Evolutionary conservation across 139 green algal genomes (phyloP), one percentile per base, ranked within the genome.

Genomic region (Chlorella vulgaris): DNA sequence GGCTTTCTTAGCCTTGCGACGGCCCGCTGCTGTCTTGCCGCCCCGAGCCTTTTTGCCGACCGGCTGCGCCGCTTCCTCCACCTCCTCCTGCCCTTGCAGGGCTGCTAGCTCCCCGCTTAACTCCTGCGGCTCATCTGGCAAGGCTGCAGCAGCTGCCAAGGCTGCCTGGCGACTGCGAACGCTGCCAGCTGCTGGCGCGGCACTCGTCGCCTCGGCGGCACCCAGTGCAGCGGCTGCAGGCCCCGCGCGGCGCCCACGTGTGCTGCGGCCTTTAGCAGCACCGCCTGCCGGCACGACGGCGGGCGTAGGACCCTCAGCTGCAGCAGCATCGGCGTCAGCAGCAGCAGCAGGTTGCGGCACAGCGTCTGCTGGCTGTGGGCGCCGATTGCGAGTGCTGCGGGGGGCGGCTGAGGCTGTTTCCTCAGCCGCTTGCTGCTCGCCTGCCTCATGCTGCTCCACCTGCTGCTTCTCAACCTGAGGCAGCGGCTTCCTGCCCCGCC

Each of bases 401-500:
- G n/a, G 31, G 6, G 33, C 42, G 13, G 31, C 63, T 18, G 31
- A 24, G 18, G 7, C 63, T 42, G 10, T 7, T 29, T 28, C 22
- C 63, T 47, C 47, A 24, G 47, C 47, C 15, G 47, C 47, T 58
- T 58, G 47, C 47, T 15, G 47, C 19, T 31, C 63, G 33, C 31
- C 63, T 70, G 31, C 19, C 50, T 78, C 51, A 4, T 21, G 51
- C 51, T 67, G 33, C 71, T 79, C 33, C 51, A 31, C 13, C 43
- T 42, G 29, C 73, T 58, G 60, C 58, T 82, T 50, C 38, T 40
- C 38, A 40, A 70, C 73, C 65, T 50, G 28, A 31, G 18, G 33
- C 7, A 40, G 69, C 36, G 67, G 24, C 73, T 79, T 60, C 53
- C 42, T 78, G 71, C 50, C 50, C 18, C 47, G 71, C 39, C 40